Evolutionary conservation across 2,329 filamentous ascomycete species (phyloP).

Genomic region (Phialocephala subalpina): DNA sequence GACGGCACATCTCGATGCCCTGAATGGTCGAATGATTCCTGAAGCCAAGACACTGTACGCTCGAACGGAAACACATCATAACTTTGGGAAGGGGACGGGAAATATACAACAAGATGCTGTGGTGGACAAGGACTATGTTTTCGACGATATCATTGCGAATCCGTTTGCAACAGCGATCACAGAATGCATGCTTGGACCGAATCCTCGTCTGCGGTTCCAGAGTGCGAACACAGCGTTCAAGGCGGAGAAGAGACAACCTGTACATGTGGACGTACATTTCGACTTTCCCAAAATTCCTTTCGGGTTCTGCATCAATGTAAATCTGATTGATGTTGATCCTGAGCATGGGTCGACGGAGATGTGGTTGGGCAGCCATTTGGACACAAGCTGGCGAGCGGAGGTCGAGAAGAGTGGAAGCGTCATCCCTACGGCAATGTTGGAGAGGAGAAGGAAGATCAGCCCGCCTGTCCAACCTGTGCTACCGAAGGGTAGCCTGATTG

Average conservation of each 20-base stretch:
- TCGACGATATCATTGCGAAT: conserved; percentile 44
- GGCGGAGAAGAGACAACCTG: conserved; percentile 48
- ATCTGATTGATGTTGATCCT: conserved; percentile 52
- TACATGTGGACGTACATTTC: conserved; percentile 53
- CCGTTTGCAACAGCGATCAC: conserved; percentile 47
- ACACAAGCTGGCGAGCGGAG: conserved; percentile 38
- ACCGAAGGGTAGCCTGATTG: conserved; percentile 60
- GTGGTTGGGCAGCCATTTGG: conserved; percentile 57
- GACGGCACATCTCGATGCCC: conserved; percentile 56
- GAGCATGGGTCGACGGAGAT: conserved; percentile 58
- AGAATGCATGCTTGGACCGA: conserved; percentile 49
- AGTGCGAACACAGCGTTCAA: conserved; percentile 51
- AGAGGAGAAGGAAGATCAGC: conserved; percentile 44
- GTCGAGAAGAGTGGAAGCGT: conserved; percentile 24
- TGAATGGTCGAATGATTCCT: conserved; percentile 61
- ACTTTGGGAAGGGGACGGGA: conserved; percentile 36
- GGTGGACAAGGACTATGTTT: conserved; percentile 36
- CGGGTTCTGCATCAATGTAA: conserved; percentile 55
- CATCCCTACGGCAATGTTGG: conserved; percentile 45
- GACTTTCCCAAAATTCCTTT: conserved; percentile 57
- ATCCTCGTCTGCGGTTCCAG: conserved; percentile 47
- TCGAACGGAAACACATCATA: conserved; percentile 26
- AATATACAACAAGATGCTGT: conserved; percentile 39
- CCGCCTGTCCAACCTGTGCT: conserved; percentile 58
- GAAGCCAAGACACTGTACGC: conserved; percentile 45